Percentiles rank a stretch among this genome's conserved stretches.
Conservation (phyloP, 139 green algal species). For the Tetradesmus lagerheimii region DNA sequence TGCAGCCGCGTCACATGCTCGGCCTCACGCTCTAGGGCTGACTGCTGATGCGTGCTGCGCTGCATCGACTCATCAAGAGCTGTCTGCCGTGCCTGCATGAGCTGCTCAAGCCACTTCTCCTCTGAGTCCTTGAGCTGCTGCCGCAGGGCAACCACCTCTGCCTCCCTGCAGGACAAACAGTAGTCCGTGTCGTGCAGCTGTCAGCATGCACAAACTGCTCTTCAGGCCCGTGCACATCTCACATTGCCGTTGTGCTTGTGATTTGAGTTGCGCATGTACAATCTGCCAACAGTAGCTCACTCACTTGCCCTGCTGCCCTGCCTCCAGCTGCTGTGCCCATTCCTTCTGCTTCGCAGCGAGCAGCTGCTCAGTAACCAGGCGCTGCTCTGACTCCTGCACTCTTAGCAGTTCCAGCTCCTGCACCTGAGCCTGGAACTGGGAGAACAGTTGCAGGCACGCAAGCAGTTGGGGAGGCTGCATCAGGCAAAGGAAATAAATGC, state of each 20-base stretch:
- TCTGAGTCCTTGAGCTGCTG: slow-evolving; percentile 39
- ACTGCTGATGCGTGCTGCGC: slow-evolving; percentile 21
- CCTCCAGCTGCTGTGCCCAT: slow-evolving; percentile 45
- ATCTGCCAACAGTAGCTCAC: neutral
- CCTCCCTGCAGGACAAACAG: slow-evolving; percentile 26
- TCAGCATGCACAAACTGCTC: neutral
- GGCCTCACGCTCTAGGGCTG: neutral
- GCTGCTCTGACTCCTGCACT: slow-evolving; percentile 25
- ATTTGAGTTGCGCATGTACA: no score
- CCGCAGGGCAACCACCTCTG: slow-evolving; percentile 51
- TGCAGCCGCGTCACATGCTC: neutral
- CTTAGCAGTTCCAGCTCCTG: slow-evolving; percentile 19
- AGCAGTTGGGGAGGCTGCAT: neutral
- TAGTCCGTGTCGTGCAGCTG: neutral
- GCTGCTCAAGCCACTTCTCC: slow-evolving; percentile 11
- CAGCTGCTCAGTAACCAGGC: neutral
- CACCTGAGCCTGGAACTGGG: slow-evolving; percentile 22
- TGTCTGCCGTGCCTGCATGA: slow-evolving; percentile 36
- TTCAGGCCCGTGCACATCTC: no score
- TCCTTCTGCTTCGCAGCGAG: slow-evolving; percentile 31
- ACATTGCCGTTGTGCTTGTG: no score
- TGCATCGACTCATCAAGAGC: slow-evolving; percentile 17
- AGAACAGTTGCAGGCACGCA: neutral
- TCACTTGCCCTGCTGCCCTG: slow-evolving; percentile 25
- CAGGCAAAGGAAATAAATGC: no score